phyloP scores from a whole-genome alignment of 2,329 filamentous ascomycete species.

The Colletotrichum plurivorum region DNA sequence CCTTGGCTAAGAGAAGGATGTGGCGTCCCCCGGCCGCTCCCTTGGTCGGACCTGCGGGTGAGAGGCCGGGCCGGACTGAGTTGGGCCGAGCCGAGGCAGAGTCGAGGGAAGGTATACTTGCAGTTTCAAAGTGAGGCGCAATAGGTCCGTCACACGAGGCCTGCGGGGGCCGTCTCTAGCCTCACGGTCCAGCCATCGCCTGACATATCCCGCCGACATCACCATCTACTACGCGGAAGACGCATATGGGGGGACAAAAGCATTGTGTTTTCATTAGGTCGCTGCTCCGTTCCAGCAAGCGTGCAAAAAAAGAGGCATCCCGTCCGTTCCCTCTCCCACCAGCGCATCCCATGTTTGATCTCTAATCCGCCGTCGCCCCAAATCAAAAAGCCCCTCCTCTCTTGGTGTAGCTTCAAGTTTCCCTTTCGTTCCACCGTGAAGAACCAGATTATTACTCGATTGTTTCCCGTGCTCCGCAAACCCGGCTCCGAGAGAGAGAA shows the following conservation, averaged over 20 bases:
- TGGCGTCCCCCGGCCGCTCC: not conserved
- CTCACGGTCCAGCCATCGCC: constrained; percentile 4
- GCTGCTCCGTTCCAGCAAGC: constrained; percentile 29
- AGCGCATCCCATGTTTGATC: constrained; percentile 28
- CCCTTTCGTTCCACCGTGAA: constrained; percentile 27
- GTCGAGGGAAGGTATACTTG: not conserved
- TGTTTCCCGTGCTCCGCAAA: not conserved
- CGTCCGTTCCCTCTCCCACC: constrained; percentile 25
- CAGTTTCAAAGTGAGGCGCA: not conserved
- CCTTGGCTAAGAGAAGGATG: too few relatives aligned
- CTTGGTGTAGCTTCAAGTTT: constrained; percentile 34
- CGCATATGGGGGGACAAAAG: constrained; percentile 24
- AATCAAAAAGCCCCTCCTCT: constrained; percentile 2
- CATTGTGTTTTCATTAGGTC: constrained; percentile 33
- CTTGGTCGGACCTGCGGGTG: not conserved
- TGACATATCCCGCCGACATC: not conserved
- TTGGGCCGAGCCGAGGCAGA: not conserved
- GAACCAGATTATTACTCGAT: constrained; percentile 25
- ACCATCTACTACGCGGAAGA: not conserved
- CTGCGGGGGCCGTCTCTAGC: not conserved
- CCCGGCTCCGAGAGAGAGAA: constrained; percentile 2
- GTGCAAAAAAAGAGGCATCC: constrained; percentile 22
- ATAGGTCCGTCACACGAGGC: not conserved
- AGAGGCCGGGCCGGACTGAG: not conserved
- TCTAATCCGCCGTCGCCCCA: constrained; percentile 12